Evolutionary conservation across 1,284 basidiomycete genomes (phyloP), one percentile per base, ranked within the genome.

Genomic region (Cryptococcus sp.): DNA sequence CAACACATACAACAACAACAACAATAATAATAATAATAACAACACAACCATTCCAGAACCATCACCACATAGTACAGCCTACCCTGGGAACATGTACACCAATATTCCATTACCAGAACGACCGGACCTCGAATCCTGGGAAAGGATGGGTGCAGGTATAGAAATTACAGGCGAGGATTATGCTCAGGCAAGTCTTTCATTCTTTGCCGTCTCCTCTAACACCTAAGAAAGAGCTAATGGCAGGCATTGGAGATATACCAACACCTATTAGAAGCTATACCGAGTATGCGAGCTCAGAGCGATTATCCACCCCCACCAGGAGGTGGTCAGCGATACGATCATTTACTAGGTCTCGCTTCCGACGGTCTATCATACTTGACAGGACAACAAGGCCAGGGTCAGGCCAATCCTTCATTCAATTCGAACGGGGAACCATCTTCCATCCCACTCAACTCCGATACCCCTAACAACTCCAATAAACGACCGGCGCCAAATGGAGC

Each of bases 301-400:
- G 44, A 34, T 25, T 16, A 4, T 19, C 34, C 40, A 4, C 37
- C 32, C 2, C 32, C n/a, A 18, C 28, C 11, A 28, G 28, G 5
- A 4, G 48, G 36, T 21, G 32, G 36, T 18, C 60, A 60, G 48
- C 32, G 57, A 9, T 68, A 60, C 50, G 57, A 62, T 11, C 57
- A 61, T 4, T 49, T 72, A 5, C 41, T 69, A 18, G 53, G 58
- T 18, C 59, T 67, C 7, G 58, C 70, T 2, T 41, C 49, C n/a
- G 60, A 60, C 10, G 66, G 59, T 4, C 43, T 57, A 9, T 46
- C 48, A 16, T 45, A 66, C 11, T 50, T 70, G 10, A 55, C 62
- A 1, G 69, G 67, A 14, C 39, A 28, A 46, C 42, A 21, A 18
- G 46, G 32, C 19, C 32, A 32, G 23, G 40, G 45, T 4, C 24